Percentiles rank a stretch among this genome's conserved stretches.
phyloP scores from a whole-genome alignment of 2,329 filamentous ascomycete species.

The Lanzia echinophila region DNA sequence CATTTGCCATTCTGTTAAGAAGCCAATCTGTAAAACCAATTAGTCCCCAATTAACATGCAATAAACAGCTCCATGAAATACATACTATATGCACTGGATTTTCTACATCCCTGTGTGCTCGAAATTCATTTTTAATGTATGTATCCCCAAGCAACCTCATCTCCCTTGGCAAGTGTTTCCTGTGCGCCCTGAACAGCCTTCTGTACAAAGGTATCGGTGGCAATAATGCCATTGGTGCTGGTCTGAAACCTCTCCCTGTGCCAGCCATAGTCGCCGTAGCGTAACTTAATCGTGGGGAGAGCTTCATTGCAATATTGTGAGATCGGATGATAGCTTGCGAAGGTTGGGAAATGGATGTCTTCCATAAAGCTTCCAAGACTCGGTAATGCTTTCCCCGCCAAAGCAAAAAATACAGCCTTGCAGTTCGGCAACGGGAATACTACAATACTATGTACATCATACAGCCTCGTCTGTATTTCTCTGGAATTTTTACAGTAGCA shows the following conservation, averaged over 20 bases:
- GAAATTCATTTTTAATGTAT: slow-evolving; percentile 90
- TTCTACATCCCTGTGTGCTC: slow-evolving; percentile 73
- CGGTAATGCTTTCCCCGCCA: slow-evolving; percentile 4
- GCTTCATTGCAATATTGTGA: slow-evolving; percentile 18
- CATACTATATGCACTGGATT: slow-evolving; percentile 87
- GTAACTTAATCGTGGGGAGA: slow-evolving; percentile 19
- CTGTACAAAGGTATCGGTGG: slow-evolving; percentile 72
- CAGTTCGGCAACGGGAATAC: too few relatives aligned
- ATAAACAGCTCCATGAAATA: slow-evolving; percentile 4
- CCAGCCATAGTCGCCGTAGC: slow-evolving; percentile 22
- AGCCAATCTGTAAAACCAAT: slow-evolving; percentile 65
- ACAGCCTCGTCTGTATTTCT: too few relatives aligned
- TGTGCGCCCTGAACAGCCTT: slow-evolving; percentile 77
- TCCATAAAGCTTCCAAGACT: background rate
- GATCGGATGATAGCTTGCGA: background rate
- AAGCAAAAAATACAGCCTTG: background rate
- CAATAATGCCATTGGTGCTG: slow-evolving; percentile 27
- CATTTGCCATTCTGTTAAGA: slow-evolving; percentile 91
- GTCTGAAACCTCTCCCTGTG: slow-evolving; percentile 18
- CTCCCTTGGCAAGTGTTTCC: slow-evolving; percentile 66
- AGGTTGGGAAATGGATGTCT: slow-evolving; percentile 1
- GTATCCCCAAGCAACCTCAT: slow-evolving; percentile 80
- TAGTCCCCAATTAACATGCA: background rate
- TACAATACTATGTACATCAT: too few relatives aligned
- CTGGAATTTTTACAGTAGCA: background rate